phyloP scores from a whole-genome alignment of 768 basidiomycete species.

The Gymnopilus dilepis region DNA sequence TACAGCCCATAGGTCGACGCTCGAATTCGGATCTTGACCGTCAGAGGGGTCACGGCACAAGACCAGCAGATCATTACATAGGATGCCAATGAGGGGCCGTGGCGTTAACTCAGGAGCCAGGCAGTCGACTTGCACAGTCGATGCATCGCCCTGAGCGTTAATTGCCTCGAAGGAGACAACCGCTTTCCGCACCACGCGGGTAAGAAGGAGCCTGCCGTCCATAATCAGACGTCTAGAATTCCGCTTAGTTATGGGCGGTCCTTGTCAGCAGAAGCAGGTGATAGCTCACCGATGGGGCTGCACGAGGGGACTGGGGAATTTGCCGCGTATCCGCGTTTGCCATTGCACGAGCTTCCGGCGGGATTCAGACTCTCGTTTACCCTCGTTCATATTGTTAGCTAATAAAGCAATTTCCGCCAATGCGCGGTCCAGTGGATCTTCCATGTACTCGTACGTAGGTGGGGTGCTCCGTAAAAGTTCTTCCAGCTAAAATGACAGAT shows the following conservation, averaged over 20 bases:
- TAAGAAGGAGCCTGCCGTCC: constrained; percentile 86
- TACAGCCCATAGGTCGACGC: constrained; percentile 96
- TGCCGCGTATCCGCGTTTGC: constrained; percentile 88
- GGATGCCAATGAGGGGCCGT: constrained; percentile 75
- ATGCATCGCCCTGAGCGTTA: constrained; percentile 76
- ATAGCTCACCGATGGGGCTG: constrained; percentile 85
- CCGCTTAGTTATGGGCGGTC: constrained; percentile 2
- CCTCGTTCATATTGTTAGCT: constrained; percentile 97
- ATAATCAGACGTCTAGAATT: constrained; percentile 80
- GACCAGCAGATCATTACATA: constrained; percentile 94
- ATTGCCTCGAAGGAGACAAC: constrained; percentile 82
- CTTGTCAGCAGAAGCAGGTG: background rate
- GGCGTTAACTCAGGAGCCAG: constrained; percentile 87
- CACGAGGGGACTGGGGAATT: constrained; percentile 95
- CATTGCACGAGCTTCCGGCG: constrained; percentile 89
- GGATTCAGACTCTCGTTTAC: constrained; percentile 94
- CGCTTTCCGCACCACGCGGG: constrained; percentile 89
- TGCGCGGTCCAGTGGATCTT: constrained; percentile 86
- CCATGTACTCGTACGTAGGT: constrained; percentile 70
- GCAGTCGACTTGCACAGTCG: constrained; percentile 88
- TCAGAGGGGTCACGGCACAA: constrained; percentile 87
- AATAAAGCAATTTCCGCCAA: constrained; percentile 85
- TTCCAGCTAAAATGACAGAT: constrained; percentile 63
- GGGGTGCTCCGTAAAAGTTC: constrained; percentile 86
- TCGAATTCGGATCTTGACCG: constrained; percentile 72